Conservation (phyloP, 1,139 yeast genomes). For the Geotrichum carabidarum region DNA sequence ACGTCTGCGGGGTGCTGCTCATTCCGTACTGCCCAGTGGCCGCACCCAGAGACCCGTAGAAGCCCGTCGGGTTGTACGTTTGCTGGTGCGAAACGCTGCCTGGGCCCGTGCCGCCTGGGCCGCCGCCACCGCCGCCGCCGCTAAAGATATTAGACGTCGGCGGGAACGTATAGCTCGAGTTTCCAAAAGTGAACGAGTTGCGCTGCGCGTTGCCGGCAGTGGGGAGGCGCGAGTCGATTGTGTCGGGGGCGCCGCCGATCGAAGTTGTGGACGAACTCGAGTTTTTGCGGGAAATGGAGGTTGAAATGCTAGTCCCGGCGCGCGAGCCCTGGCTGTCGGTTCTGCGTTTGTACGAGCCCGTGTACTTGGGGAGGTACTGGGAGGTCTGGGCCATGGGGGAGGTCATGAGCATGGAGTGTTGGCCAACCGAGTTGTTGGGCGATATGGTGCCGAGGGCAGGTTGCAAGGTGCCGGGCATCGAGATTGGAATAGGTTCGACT, state of each 20-base stretch:
- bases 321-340: neutral
- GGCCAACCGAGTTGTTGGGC: neutral
- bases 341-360: neutral
- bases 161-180: neutral
- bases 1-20: neutral
- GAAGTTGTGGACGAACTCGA: conserved; percentile 1
- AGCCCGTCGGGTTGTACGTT: neutral
- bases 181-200: neutral
- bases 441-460: neutral
- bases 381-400: conserved; percentile 7
- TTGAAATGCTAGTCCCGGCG: conserved; percentile 2
- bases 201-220: neutral
- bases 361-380: neutral
- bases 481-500: neutral
- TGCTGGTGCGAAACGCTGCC: neutral
- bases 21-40: neutral
- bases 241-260: neutral
- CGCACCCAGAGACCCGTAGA: neutral
- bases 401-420: neutral
- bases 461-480: neutral
- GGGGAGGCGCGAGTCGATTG: neutral
- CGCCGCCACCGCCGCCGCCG: neutral
- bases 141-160: neutral
- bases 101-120: too few species aligned
- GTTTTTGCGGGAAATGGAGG: neutral